phyloP scores from a whole-genome alignment of 2,329 filamentous ascomycete species.

The Claviceps pazoutovae region DNA sequence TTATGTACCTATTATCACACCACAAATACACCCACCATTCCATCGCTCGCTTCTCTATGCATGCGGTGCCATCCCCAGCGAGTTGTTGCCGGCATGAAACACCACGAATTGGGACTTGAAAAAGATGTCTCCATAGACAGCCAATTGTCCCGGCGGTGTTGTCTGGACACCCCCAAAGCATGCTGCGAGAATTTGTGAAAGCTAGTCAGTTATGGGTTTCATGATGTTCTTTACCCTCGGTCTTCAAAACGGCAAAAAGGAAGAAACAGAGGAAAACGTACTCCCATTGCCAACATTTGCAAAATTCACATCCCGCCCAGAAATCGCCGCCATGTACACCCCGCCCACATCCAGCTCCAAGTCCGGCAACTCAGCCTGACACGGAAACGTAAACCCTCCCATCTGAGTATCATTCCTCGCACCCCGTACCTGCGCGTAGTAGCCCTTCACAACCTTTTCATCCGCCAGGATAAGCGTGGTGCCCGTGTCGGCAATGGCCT shows the following conservation, averaged over 20 bases:
- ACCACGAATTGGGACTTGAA: constrained; percentile 48
- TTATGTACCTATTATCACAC: neutral
- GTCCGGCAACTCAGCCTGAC: constrained; percentile 29
- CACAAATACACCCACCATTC: neutral
- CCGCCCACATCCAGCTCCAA: constrained; percentile 42
- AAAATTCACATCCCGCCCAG: constrained; percentile 40
- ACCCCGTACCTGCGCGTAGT: constrained; percentile 31
- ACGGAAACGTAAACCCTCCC: constrained; percentile 32
- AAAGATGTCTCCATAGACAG: constrained; percentile 50
- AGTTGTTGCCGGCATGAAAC: constrained; percentile 42
- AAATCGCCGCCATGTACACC: constrained; percentile 40
- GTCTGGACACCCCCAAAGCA: constrained; percentile 59
- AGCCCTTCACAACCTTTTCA: constrained; percentile 31
- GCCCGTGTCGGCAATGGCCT: constrained; percentile 39
- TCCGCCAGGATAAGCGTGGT: constrained; percentile 50
- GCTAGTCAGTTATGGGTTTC: neutral
- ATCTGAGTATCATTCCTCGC: constrained; percentile 19
- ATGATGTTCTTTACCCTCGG: neutral
- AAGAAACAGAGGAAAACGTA: constrained; percentile 16
- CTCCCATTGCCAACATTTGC: constrained; percentile 34
- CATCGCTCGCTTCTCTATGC: constrained; percentile 1
- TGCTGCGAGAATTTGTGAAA: constrained; percentile 17
- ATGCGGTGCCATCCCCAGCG: constrained; percentile 33
- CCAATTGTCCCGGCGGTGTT: constrained; percentile 33
- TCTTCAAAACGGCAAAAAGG: neutral